phyloP scores from a whole-genome alignment of 306 rosid species.

The Oxytropis ochrocephala region DNA sequence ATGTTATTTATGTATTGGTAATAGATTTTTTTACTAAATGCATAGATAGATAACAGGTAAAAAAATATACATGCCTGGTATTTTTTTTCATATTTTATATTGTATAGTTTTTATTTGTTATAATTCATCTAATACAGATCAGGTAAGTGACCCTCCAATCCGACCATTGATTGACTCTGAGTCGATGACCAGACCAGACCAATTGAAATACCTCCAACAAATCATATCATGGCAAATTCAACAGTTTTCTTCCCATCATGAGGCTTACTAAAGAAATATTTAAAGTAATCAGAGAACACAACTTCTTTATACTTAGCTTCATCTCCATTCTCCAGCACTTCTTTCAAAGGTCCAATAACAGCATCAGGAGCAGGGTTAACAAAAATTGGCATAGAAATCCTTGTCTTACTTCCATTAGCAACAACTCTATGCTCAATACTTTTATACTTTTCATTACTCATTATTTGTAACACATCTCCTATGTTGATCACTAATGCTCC shows the following conservation, averaged over 20 bases:
- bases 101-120: too few species aligned
- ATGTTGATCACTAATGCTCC: constrained; percentile 37
- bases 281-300: constrained; percentile 32
- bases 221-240: constrained; percentile 32
- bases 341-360: constrained; percentile 32
- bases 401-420: constrained; percentile 22
- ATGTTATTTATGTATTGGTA: too few species aligned
- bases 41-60: too few species aligned
- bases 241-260: constrained; percentile 42
- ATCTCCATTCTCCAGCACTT: constrained; percentile 29
- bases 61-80: too few species aligned
- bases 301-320: constrained; percentile 29
- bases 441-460: constrained; percentile 33
- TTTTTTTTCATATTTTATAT: too few species aligned
- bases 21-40: too few species aligned
- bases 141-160: too few species aligned
- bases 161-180: too few species aligned
- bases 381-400: constrained; percentile 38
- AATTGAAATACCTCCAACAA: not conserved
- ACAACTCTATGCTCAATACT: constrained; percentile 37
- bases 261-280: constrained; percentile 40
- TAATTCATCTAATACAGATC: too few species aligned
- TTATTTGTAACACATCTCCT: constrained; percentile 41
- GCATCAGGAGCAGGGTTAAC: constrained; percentile 35
- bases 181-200: too few species aligned